Evolutionary conservation across 352 stramenopile genomes (phyloP).

Genomic region (Elongisporangium undulatum): DNA sequence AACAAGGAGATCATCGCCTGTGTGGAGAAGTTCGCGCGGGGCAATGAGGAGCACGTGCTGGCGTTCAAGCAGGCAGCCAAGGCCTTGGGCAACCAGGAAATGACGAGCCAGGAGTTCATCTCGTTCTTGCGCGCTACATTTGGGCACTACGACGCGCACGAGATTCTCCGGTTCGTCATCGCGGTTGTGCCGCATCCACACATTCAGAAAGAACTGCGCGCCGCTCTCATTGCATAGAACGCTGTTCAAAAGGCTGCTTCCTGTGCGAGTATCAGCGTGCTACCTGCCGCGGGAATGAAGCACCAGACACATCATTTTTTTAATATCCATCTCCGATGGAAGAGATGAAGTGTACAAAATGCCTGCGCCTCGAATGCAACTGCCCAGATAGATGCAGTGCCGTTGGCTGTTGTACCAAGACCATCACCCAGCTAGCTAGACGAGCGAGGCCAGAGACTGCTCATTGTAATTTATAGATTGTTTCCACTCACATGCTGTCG

Average conservation of each 20-base stretch:
- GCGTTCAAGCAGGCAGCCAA: slow-evolving; percentile 72
- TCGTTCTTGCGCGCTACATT: slow-evolving; percentile 55
- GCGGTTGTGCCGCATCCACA: slow-evolving; percentile 58
- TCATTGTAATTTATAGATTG: not conserved
- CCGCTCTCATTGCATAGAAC: slow-evolving; percentile 36
- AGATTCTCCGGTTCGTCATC: slow-evolving; percentile 59
- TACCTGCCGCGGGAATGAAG: slow-evolving; percentile 3
- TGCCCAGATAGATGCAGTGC: too few species aligned
- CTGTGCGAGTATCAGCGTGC: not conserved
- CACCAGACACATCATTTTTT: not conserved
- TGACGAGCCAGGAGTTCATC: slow-evolving; percentile 60
- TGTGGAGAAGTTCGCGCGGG: slow-evolving; percentile 49
- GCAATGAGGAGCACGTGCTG: slow-evolving; percentile 36
- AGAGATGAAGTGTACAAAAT: slow-evolving; percentile 2
- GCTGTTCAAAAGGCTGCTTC: not conserved
- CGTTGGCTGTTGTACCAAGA: too few species aligned
- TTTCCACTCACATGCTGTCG: not conserved
- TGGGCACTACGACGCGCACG: slow-evolving; percentile 39
- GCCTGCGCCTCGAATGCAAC: not conserved
- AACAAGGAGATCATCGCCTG: slow-evolving; percentile 64
- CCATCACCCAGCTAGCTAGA: too few species aligned
- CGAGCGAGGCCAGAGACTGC: not conserved
- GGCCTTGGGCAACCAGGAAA: slow-evolving; percentile 63
- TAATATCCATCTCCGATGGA: slow-evolving; percentile 8
- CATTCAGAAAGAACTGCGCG: slow-evolving; percentile 53